Evolutionary conservation across 805 yeast species (phyloP), one percentile per base, ranked within the genome.

Genomic region (Saccharomycopsis malanga): DNA sequence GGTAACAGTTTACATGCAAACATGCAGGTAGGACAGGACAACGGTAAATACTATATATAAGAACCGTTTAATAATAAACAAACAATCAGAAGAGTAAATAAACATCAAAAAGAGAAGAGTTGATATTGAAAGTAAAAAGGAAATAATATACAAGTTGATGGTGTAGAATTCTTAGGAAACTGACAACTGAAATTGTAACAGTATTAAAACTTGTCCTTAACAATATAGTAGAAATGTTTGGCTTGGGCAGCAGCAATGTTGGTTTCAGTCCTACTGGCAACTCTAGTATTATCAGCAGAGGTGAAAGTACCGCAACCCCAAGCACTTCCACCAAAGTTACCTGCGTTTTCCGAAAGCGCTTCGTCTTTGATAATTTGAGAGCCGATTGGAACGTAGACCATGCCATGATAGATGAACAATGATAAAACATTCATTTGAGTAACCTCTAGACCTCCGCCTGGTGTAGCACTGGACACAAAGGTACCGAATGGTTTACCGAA

Each of bases 231-330:
- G 63, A 81, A 81, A 41, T 68, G 55, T 57, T 68, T 62, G 63
- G 87, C 88, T 67, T 82, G 87, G 52, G 63, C 64, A 32, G 56
- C 56, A 45, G 81, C 30, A 27, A 27, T 27, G 12, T 27, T 27
- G 12, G 7, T 7, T 67, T 81, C 88, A 50, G 72, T 62, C 45
- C 63, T 71, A 46, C 74, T 57, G 25, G 82, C 78, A 53, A 61
- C 65, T 71, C 91, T 80, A 36, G 87, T 74, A 57, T 94, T 94
- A 60, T 82, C 87, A 21, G 77, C 67, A 55, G 82, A 89, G 32
- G 94, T 87, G 55, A 74, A 71, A 48, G 85, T 70, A 60, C 89
- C 93, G 38, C 94, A 87, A 65, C 94, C 94, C 83, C 87, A 87
- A 44, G 95, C 76, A 46, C 89, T 76, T 57, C 83, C 83, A 58